Conservation (phyloP, 1,139 yeast genomes). For the Zygosaccharomyces sapae region DNA sequence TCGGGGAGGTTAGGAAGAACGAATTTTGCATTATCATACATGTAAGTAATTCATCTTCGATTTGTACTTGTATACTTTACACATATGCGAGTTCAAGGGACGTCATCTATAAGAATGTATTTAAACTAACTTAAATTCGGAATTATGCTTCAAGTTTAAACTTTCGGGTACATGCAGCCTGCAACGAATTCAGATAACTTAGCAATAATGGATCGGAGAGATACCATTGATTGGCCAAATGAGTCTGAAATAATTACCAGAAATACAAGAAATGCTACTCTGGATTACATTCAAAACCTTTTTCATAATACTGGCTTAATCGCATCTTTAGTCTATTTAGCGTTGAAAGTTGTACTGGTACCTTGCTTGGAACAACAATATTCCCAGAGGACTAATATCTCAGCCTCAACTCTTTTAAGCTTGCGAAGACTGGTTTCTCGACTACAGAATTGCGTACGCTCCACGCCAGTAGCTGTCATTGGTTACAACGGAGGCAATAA, state of each 20-base stretch:
- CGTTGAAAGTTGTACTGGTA: conserved; percentile 26
- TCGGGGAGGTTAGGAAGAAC: too few relatives aligned
- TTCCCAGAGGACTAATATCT: conserved; percentile 32
- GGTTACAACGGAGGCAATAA: conserved; percentile 38
- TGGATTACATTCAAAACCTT: conserved; percentile 16
- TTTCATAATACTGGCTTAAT: conserved; percentile 34
- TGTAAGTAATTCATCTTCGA: too few relatives aligned
- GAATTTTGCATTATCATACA: too few relatives aligned
- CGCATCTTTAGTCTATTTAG: conserved; percentile 28
- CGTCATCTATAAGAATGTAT: too few relatives aligned
- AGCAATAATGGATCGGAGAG: not conserved
- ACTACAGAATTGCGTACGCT: conserved; percentile 21
- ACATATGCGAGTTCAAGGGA: too few relatives aligned
- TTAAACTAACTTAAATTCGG: too few relatives aligned
- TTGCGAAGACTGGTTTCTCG: conserved; percentile 26
- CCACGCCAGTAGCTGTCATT: conserved; percentile 39
- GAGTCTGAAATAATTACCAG: conserved; percentile 15
- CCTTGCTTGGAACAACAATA: conserved; percentile 35
- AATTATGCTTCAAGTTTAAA: too few relatives aligned
- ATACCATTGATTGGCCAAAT: conserved; percentile 23
- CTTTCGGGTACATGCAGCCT: too few relatives aligned
- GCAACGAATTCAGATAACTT: too few relatives aligned
- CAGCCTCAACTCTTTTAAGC: conserved; percentile 21
- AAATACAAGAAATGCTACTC: conserved; percentile 12
- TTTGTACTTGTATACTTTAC: too few relatives aligned